A percentile compares a stretch with the other conserved stretches of the same genome.
phyloP scores from a whole-genome alignment of 345 rosid species.

The Excoecaria agallocha region DNA sequence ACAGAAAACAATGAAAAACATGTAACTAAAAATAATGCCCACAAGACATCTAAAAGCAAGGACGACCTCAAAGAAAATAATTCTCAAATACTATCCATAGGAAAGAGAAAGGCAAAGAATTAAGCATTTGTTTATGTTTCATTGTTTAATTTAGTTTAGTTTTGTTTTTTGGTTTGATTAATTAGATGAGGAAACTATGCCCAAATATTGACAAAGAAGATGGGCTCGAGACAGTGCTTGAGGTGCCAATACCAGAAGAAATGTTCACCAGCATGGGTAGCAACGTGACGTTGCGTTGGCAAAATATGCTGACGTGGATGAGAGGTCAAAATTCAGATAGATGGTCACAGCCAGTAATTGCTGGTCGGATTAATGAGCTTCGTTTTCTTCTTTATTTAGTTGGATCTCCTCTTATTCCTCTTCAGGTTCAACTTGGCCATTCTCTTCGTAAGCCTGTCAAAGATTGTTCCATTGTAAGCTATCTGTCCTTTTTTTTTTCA shows the following conservation, averaged over 20 bases:
- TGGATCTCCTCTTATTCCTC: conserved; percentile 96
- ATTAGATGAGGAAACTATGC: conserved; percentile 76
- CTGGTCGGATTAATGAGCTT: conserved; percentile 74
- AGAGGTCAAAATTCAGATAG: conserved; percentile 77
- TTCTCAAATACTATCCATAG: background rate
- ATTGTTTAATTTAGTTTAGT: too few relatives aligned
- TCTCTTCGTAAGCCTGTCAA: conserved; percentile 71
- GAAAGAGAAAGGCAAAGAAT: background rate
- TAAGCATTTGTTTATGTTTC: too few relatives aligned
- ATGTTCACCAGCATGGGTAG: conserved; percentile 82
- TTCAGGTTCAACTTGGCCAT: conserved; percentile 78
- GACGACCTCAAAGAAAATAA: conserved; percentile 21
- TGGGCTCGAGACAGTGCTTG: conserved; percentile 92
- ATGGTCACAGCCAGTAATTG: conserved; percentile 72
- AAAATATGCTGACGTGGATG: conserved; percentile 88
- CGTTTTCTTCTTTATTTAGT: conserved; percentile 87
- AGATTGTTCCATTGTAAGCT: conserved; percentile 69
- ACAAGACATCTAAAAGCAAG: conserved; percentile 31
- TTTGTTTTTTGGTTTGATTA: background rate
- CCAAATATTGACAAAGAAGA: conserved; percentile 84
- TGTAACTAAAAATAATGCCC: conserved; percentile 18
- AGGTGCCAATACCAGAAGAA: conserved; percentile 96
- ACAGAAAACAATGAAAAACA: conserved; percentile 3
- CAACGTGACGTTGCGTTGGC: conserved; percentile 49
- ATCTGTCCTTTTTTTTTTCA: too few relatives aligned